Conservation (phyloP, 106 monocot genomes). For the Dendrobium huoshanense region DNA sequence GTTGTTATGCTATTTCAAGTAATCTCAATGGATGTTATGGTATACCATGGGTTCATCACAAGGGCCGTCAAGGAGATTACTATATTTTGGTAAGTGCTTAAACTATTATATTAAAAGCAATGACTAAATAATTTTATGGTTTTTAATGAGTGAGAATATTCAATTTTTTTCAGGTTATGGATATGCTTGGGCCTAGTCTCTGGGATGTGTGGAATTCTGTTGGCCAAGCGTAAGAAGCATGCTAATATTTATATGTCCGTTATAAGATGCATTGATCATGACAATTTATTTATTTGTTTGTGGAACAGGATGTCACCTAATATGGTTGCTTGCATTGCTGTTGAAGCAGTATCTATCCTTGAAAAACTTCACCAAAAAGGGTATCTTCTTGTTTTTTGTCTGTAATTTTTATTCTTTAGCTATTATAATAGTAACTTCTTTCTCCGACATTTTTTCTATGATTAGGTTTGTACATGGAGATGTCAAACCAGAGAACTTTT, state of each 20-base stretch:
- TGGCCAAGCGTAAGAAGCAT: conserved; percentile 67
- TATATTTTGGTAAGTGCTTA: conserved; percentile 70
- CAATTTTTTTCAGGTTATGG: conserved; percentile 62
- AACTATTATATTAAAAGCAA: background rate
- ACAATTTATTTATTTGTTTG: background rate
- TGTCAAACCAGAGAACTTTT: conserved; percentile 97
- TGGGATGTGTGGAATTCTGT: conserved; percentile 97
- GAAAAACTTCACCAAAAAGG: conserved; percentile 94
- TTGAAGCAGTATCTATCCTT: conserved; percentile 91
- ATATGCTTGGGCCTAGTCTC: conserved; percentile 92
- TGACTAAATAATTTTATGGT: background rate
- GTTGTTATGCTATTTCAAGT: conserved; percentile 22
- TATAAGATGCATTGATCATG: background rate
- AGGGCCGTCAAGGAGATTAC: conserved; percentile 95
- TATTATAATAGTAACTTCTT: background rate
- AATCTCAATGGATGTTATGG: conserved; percentile 96
- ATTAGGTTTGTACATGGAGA: conserved; percentile 96
- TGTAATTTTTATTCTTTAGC: background rate
- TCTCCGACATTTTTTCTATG: background rate
- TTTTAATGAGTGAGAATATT: background rate
- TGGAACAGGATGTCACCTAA: conserved; percentile 78
- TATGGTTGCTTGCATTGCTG: conserved; percentile 98
- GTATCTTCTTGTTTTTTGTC: conserved; percentile 18
- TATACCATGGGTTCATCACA: conserved; percentile 84
- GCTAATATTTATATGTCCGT: background rate